A percentile compares a stretch with the other conserved stretches of the same genome.
These are phyloP conservation scores for Wickerhamiella galacta DNA, from an alignment of 805 yeast species.

Conservation along the genomic window DNA sequence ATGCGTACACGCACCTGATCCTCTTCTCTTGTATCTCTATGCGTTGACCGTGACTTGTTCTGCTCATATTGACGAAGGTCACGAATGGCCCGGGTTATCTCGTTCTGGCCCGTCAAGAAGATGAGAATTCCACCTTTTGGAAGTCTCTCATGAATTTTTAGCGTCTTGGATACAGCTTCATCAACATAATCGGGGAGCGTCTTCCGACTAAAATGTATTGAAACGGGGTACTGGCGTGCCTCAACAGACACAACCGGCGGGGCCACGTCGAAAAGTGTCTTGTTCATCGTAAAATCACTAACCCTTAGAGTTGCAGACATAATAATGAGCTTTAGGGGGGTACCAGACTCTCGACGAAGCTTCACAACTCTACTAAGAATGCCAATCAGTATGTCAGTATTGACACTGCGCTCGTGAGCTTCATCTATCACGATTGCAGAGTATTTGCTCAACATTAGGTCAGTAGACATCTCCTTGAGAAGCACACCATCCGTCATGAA, in stretches of 20 bases:
- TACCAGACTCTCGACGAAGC: constrained; percentile 38
- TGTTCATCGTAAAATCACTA: constrained; percentile 78
- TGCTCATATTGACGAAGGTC: constrained; percentile 55
- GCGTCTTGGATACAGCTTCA: constrained; percentile 70
- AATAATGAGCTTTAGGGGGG: constrained; percentile 64
- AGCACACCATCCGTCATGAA: constrained; percentile 96
- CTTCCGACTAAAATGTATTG: constrained; percentile 71
- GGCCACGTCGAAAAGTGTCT: constrained; percentile 40
- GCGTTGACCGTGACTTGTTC: constrained; percentile 23
- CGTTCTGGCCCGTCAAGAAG: constrained; percentile 89
- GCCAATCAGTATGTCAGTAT: constrained; percentile 91
- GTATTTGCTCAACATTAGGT: constrained; percentile 63
- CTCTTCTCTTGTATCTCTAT: constrained; percentile 8
- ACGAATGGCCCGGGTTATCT: constrained; percentile 62
- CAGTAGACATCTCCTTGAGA: constrained; percentile 81
- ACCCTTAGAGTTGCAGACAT: constrained; percentile 98
- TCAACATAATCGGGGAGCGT: constrained; percentile 68
- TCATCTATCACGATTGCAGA: constrained; percentile 86
- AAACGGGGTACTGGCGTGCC: constrained; percentile 88
- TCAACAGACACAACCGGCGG: constrained; percentile 86
- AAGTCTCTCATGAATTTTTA: constrained; percentile 67
- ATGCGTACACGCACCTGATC: constrained; percentile 4
- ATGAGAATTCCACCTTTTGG: constrained; percentile 92
- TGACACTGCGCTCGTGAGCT: constrained; percentile 93
- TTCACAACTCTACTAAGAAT: constrained; percentile 75